Base-by-base conservation (phyloP, 2,329 filamentous ascomycete genomes). In the Phaeophleospora eucalypticola region DNA sequence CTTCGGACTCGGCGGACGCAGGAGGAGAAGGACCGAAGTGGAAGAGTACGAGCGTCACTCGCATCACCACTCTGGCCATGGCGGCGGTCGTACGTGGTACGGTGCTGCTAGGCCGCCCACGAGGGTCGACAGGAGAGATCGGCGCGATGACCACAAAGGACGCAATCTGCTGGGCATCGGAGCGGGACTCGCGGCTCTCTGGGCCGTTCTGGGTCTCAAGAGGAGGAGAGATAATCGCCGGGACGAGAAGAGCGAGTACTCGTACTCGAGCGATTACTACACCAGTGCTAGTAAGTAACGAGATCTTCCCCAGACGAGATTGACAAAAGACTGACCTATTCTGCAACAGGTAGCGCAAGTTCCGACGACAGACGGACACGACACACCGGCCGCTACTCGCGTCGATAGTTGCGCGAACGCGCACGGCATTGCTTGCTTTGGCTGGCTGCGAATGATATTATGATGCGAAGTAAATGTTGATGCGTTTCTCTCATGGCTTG, bases 31-130 rank as follows among this genome's bases (percentile, higher is more conserved):
- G 18, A 79, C 81, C 51, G 77, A 83, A 58, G 81, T 84, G 39
- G 71, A 82, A 45, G 72, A 78, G 58, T 82, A 86, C 45, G 64
- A 66, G 62, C 82, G 86, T 64, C 78, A 78, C 56, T 77, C 81
- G 51, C 76, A 80, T 44, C 71, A 73, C 53, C 76, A 80, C 58
- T 68, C 72, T 42, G 76, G 74, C 37, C 70, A 75, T 20, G 53
- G 51, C 36, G 72, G 74, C 16, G 60, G 54, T 32, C 7, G 24
- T 21, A 66, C 61, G 17, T 76, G 73, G 73, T 73, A 75, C 46
- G 72, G 73, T 39, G 63, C 68, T 12, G 46, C 49, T 18, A 40
- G 65, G 24, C 66, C 59, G 41, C 40, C 57, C 12, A 42, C 52
- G 46, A 62, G 45, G 59, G 66, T 49, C 59, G 66, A 36, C 36